These are phyloP conservation scores for Strigomonas culicis DNA, from an alignment of 208 protist genomes.

Conservation along the genomic window DNA sequence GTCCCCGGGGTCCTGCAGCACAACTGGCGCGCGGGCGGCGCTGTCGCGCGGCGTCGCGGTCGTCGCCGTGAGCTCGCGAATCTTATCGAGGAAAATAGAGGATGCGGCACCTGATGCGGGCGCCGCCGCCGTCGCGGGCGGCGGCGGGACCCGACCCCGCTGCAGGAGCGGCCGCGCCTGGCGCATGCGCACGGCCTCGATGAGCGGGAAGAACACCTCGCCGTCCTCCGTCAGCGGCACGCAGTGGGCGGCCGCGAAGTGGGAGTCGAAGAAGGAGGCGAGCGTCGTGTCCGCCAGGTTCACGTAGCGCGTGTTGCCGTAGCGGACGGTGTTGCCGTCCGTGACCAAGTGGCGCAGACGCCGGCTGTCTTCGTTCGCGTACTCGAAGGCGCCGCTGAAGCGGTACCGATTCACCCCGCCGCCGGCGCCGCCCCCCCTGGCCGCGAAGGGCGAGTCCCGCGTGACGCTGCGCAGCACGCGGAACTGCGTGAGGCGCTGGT, in stretches of 20 bases:
- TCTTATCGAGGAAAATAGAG: not conserved
- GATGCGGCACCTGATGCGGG: too few relatives aligned
- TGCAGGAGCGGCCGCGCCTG: not conserved
- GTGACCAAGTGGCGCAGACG: not conserved
- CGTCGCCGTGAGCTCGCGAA: not conserved
- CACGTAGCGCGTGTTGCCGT: conserved; percentile 32
- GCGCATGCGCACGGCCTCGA: conserved; percentile 5
- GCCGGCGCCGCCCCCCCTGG: too few relatives aligned
- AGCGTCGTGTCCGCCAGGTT: conserved; percentile 28
- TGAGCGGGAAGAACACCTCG: conserved; percentile 5
- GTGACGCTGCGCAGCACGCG: not conserved
- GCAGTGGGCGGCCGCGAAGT: conserved; percentile 20
- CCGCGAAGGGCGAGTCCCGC: too few relatives aligned
- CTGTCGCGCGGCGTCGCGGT: not conserved
- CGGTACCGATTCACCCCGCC: not conserved
- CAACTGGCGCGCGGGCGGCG: not conserved
- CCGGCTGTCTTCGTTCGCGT: not conserved
- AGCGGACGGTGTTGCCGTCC: conserved; percentile 6
- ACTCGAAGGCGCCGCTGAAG: not conserved
- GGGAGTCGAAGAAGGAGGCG: conserved; percentile 40
- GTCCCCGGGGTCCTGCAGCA: not conserved
- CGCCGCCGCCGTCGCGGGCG: too few relatives aligned
- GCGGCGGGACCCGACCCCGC: not conserved
- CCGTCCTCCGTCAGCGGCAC: conserved; percentile 46
- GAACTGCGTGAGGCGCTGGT: not conserved